A percentile compares a stretch with the other conserved stretches of the same genome.
These are phyloP conservation scores for Pythium chondricola DNA, from an alignment of 352 stramenopile species.

Conservation along the genomic window DNA sequence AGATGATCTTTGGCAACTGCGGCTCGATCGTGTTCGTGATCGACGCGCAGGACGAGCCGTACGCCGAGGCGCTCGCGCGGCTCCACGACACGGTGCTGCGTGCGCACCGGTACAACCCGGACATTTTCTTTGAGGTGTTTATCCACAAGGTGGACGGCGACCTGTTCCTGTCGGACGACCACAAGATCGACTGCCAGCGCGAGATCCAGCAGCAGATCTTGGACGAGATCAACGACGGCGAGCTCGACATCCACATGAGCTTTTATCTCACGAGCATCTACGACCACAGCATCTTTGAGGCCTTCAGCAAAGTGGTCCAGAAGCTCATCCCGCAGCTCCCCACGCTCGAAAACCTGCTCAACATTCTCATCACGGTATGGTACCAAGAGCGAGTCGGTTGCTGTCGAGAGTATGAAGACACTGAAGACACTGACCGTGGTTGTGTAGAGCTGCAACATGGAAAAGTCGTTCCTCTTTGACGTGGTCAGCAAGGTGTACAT, in stretches of 20 bases:
- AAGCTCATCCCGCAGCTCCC: conserved; percentile 96
- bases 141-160: conserved; percentile 99
- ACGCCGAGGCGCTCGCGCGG: conserved; percentile 78
- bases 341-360: conserved; percentile 97
- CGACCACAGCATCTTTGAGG: conserved; percentile 97
- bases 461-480: conserved; percentile 98
- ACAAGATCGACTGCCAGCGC: conserved; percentile 97
- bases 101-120: conserved; percentile 90
- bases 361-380: conserved; percentile 91
- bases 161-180: conserved; percentile 96
- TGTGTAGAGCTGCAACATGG: conserved; percentile 94
- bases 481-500: conserved; percentile 99
- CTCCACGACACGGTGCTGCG: conserved; percentile 86
- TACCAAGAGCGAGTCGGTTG: background rate
- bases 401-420: too few relatives aligned
- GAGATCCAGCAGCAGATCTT: conserved; percentile 97
- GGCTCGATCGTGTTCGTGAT: conserved; percentile 96
- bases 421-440: too few relatives aligned
- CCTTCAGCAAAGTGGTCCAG: conserved; percentile 96
- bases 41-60: conserved; percentile 95
- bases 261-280: conserved; percentile 91
- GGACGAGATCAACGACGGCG: conserved; percentile 93
- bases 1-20: conserved; percentile 90
- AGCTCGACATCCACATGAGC: conserved; percentile 90
- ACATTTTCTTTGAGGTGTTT: conserved; percentile 98